A percentile compares a stretch with the other conserved stretches of the same genome.
Evolutionary conservation across 2,329 filamentous ascomycete genomes (phyloP).

Genomic region (Arthroderma sp.): DNA sequence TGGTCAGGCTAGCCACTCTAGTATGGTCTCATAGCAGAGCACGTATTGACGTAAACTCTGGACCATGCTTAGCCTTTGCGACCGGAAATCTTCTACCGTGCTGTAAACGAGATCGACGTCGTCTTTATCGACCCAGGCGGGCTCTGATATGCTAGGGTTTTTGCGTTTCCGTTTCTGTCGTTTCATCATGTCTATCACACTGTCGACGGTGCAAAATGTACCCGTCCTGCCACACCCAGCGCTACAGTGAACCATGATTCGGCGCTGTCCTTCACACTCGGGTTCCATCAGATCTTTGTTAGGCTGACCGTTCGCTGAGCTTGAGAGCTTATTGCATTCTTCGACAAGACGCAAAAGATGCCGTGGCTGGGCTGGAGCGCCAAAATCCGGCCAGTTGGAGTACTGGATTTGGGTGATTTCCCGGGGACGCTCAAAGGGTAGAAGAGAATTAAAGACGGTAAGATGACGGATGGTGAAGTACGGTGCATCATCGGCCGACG

Average conservation of each 20-base stretch:
- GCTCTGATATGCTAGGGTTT: constrained; percentile 15
- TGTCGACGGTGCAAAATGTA: constrained; percentile 92
- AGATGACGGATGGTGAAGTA: constrained; percentile 80
- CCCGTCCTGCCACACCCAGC: constrained; percentile 92
- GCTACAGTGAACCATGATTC: constrained; percentile 86
- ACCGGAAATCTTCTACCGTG: constrained; percentile 81
- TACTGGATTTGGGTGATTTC: constrained; percentile 95
- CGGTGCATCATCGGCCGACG: constrained; percentile 44
- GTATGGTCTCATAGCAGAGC: constrained; percentile 85
- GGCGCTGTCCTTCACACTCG: constrained; percentile 43
- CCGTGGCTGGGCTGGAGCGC: constrained; percentile 73
- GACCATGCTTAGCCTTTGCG: constrained; percentile 88
- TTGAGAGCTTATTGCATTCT: constrained; percentile 58
- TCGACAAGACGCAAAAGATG: constrained; percentile 85
- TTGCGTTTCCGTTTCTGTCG: constrained; percentile 41
- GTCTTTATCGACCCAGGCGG: constrained; percentile 55
- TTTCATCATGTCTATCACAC: constrained; percentile 91
- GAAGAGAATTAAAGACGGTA: constrained; percentile 58
- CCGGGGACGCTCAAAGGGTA: constrained; percentile 73
- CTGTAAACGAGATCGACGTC: constrained; percentile 66
- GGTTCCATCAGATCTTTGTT: constrained; percentile 47
- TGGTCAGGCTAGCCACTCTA: constrained; percentile 58
- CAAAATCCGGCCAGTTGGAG: constrained; percentile 94
- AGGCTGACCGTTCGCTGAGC: constrained; percentile 20
- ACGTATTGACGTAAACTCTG: constrained; percentile 89